A percentile compares a stretch with the other conserved stretches of the same genome.
Evolutionary conservation across 2,329 filamentous ascomycete genomes (phyloP).

Genomic region (Orbilia blumenaviensis): DNA sequence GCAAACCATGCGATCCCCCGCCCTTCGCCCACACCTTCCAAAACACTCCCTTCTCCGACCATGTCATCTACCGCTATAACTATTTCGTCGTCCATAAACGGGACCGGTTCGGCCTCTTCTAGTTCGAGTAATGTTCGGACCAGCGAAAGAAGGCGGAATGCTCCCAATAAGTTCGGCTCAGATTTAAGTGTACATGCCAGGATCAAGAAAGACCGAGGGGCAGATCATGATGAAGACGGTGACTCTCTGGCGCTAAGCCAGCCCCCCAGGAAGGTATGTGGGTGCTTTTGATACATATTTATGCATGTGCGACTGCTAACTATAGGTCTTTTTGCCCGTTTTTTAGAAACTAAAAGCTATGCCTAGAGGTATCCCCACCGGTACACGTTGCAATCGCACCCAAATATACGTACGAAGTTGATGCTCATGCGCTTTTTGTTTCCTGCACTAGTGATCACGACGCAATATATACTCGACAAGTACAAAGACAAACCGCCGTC

Average conservation of each 20-base stretch:
- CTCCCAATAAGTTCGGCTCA: constrained; percentile 48
- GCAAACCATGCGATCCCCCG: constrained; percentile 52
- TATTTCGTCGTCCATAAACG: constrained; percentile 32
- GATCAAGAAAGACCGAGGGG: constrained; percentile 48
- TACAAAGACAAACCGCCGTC: constrained; percentile 78
- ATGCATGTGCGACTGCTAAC: constrained; percentile 16
- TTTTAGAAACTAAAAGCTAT: constrained; percentile 53
- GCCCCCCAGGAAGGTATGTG: constrained; percentile 46
- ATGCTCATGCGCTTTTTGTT: constrained; percentile 50
- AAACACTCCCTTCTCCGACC: constrained; percentile 45
- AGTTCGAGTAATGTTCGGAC: constrained; percentile 45
- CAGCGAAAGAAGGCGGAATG: constrained; percentile 44
- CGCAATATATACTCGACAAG: constrained; percentile 82
- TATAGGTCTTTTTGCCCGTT: background rate
- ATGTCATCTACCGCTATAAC: constrained; percentile 44
- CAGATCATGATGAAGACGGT: constrained; percentile 48
- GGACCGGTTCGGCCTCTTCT: constrained; percentile 24
- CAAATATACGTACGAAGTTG: constrained; percentile 19
- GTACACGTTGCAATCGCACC: constrained; percentile 50
- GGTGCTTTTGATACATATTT: background rate
- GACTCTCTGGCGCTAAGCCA: constrained; percentile 42
- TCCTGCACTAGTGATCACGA: constrained; percentile 71
- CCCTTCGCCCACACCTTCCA: constrained; percentile 53
- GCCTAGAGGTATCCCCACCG: constrained; percentile 53
- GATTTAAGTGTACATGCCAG: constrained; percentile 21